Conservation (phyloP, 805 yeast genomes). For the Cyberlindnera xishuangbannaensis region DNA sequence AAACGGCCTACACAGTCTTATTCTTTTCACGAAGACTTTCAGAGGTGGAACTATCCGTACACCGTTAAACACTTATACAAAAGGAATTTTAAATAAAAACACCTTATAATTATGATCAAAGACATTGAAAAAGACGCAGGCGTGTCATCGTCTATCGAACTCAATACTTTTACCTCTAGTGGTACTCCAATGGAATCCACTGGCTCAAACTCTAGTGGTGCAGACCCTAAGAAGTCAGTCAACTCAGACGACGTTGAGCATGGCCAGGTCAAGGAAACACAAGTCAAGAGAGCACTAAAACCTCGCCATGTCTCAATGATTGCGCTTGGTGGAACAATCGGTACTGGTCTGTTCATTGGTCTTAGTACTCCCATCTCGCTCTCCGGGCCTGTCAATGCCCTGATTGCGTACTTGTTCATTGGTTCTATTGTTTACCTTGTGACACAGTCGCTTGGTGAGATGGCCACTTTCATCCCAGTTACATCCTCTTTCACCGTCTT, state of each 20-base stretch:
- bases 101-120: too few species aligned
- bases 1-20: too few species aligned
- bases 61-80: too few species aligned
- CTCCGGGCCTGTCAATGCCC: conserved; percentile 66
- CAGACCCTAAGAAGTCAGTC: conserved; percentile 4
- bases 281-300: conserved; percentile 55
- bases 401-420: conserved; percentile 61
- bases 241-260: conserved; percentile 8
- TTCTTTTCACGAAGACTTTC: too few species aligned
- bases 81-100: too few species aligned
- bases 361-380: conserved; percentile 46
- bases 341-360: conserved; percentile 71
- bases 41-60: too few species aligned
- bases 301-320: conserved; percentile 71
- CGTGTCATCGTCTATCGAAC: too few species aligned
- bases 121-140: background rate
- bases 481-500: conserved; percentile 64
- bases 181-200: conserved; percentile 1
- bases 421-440: conserved; percentile 61
- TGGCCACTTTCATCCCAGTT: conserved; percentile 75
- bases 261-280: conserved; percentile 27
- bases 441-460: conserved; percentile 70
- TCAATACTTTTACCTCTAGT: too few species aligned
- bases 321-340: conserved; percentile 76
- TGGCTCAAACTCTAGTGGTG: conserved; percentile 4